Evolutionary conservation across 2,329 filamentous ascomycete species (phyloP), one percentile per base, ranked within the genome.

Genomic region (Epichloe amarillans): DNA sequence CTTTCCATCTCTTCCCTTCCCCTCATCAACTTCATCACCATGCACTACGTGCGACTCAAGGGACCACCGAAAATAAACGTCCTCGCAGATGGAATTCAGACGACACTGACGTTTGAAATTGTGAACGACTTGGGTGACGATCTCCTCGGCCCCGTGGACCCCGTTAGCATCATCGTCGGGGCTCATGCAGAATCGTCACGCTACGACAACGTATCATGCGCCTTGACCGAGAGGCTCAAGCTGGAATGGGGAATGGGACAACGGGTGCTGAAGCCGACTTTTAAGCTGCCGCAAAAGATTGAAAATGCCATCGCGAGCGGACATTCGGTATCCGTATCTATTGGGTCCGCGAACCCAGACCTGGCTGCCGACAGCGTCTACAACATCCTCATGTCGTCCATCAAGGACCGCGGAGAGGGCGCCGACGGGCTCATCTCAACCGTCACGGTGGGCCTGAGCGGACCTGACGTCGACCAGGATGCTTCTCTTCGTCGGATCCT

Each of bases 1-100:
- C 15, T 5, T 38, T n/a, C 36, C 3, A 38, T 11, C 26, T 30
- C 26, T 30, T 30, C 26, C 26, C 8, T 11, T 30, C 3, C 38
- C 33, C 49, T n/a, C 44, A 36, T 47, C 52, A 17, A 21, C 7
- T 12, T 33, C 5, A n/a, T n/a, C 23, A 49, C 38, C 45, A 81
- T 80, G 77, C 76, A 80, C 56, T 81, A 80, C 65, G 71, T 80
- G 52, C 72, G 76, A 39, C 69, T 79, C 5, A 64, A 80, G 35
- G 68, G 76, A 14, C 67, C 72, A 2, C 73, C 72, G 2, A 67
- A 66, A 55, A 59, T 74, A 43, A 60, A 61, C 0, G 57, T 48
- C 50, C 38, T 56, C 12, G 49, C 58, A 52, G 52, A 56, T 44
- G 55, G 55, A 52, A 55, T 64, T 57, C 17, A 56, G 14, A 58